Conservation (phyloP, 805 yeast species). For the Metschnikowia gelsemii region DNA sequence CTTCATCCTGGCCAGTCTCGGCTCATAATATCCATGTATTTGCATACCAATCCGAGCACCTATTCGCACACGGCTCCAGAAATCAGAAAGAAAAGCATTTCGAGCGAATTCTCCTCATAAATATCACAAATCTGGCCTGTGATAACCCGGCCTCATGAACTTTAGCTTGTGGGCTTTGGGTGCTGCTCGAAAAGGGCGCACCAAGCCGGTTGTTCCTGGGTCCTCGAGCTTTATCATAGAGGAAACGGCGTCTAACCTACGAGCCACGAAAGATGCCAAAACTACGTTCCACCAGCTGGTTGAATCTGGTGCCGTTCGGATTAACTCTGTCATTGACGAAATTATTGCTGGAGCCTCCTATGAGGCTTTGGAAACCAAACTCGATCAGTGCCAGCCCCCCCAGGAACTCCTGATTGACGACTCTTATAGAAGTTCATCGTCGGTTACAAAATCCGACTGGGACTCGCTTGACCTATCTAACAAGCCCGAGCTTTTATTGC, state of each 20-base stretch:
- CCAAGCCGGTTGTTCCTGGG: conserved; percentile 44
- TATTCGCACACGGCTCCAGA: background rate
- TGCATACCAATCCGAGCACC: no score
- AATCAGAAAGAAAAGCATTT: background rate
- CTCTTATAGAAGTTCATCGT: conserved; percentile 3
- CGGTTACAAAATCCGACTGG: conserved; percentile 5
- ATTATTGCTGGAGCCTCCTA: conserved; percentile 39
- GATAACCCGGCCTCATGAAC: conserved; percentile 6
- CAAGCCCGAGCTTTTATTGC: conserved; percentile 12
- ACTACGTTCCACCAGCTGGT: conserved; percentile 21
- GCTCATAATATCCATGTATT: no score
- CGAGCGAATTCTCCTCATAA: no score
- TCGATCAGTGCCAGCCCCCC: conserved; percentile 40
- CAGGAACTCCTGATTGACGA: conserved; percentile 7
- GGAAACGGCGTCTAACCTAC: conserved; percentile 32
- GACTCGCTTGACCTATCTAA: conserved; percentile 5
- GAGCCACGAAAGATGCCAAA: conserved; percentile 38
- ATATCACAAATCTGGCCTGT: background rate
- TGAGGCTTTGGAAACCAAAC: conserved; percentile 36
- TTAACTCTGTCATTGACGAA: conserved; percentile 15
- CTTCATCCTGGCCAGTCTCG: no score
- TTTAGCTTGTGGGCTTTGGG: conserved; percentile 33
- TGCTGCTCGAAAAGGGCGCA: conserved; percentile 29
- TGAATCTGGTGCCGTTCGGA: conserved; percentile 6
- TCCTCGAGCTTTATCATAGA: conserved; percentile 51